Evolutionary conservation across 1,284 basidiomycete genomes (phyloP).

Genomic region (Ustilago lituana): DNA sequence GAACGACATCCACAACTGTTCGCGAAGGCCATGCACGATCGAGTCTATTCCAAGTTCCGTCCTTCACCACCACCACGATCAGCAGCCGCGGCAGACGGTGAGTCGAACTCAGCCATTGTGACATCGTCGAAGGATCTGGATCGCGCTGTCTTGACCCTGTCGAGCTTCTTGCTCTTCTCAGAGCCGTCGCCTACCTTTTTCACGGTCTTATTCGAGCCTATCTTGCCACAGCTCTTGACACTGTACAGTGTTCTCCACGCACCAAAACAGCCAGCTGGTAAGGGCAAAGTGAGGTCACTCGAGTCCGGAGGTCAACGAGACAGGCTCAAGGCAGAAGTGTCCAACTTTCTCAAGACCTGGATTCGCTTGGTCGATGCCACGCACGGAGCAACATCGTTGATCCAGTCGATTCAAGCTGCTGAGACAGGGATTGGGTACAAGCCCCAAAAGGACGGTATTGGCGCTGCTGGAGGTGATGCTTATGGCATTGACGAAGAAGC

Average conservation of each 20-base stretch:
- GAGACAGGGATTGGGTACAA: constrained; percentile 34
- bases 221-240: constrained; percentile 50
- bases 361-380: constrained; percentile 43
- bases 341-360: constrained; percentile 53
- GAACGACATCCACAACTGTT: constrained; percentile 38
- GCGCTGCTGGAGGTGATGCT: too few relatives aligned
- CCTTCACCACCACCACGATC: constrained; percentile 8
- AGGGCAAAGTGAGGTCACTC: constrained; percentile 33
- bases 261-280: background rate
- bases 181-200: constrained; percentile 60
- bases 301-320: constrained; percentile 17
- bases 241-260: constrained; percentile 34
- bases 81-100: background rate
- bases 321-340: constrained; percentile 30
- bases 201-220: constrained; percentile 37
- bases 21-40: constrained; percentile 14
- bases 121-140: constrained; percentile 16
- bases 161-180: constrained; percentile 49
- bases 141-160: constrained; percentile 36
- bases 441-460: background rate
- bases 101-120: constrained; percentile 3
- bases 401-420: constrained; percentile 19
- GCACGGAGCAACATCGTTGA: constrained; percentile 17
- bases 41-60: constrained; percentile 27
- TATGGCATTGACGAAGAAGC: background rate